Evolutionary conservation across 2,329 filamentous ascomycete species (phyloP), one percentile per base, ranked within the genome.

Genomic region (Trichophyton mentagrophytes): DNA sequence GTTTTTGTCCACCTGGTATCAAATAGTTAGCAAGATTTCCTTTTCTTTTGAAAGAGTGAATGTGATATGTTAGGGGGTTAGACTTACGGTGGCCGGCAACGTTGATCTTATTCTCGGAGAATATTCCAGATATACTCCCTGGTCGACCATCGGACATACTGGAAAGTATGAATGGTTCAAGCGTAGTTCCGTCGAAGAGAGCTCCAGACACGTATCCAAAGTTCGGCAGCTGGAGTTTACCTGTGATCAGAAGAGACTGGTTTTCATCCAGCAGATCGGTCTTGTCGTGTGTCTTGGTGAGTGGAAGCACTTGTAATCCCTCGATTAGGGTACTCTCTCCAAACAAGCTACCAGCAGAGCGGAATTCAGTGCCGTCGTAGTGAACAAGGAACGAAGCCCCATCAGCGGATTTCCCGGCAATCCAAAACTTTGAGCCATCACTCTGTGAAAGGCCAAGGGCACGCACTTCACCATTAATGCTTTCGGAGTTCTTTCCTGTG

Each of bases 171-270:
- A 92, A 96, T 0, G 93, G 92, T 58, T 79, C 79, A 70, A 92
- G 85, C 2, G 78, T 76, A 9, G 85, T 89, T 67, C 93, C 93
- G 69, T 97, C 89, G 77, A 88, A 99, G 30, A 96, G 77, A 6
- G 86, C 92, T 7, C 89, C 90, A 13, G 92, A 95, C 4, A 87
- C 89, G 61, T 85, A 86, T 62, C 92, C 91, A 69, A 90, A 90
- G 57, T 77, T 77, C 0, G 87, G 83, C 17, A 97, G 79, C 65
- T 84, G 81, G 66, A 99, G 83, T 59, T 87, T 83, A 44, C 93
- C 93, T n/a, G 89, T 89, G 57, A 97, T 78, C 74, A 99, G 81
- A 40, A 99, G 82, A 3, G 84, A 81, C 70, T 93, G 84, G 64
- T 84, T 79, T 17, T 80, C 74, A 58, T 84, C 80, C 15, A 99